A percentile compares a stretch with the other conserved stretches of the same genome.
Conservation (phyloP, 2,329 filamentous ascomycete genomes). For the Alternaria gaisen region DNA sequence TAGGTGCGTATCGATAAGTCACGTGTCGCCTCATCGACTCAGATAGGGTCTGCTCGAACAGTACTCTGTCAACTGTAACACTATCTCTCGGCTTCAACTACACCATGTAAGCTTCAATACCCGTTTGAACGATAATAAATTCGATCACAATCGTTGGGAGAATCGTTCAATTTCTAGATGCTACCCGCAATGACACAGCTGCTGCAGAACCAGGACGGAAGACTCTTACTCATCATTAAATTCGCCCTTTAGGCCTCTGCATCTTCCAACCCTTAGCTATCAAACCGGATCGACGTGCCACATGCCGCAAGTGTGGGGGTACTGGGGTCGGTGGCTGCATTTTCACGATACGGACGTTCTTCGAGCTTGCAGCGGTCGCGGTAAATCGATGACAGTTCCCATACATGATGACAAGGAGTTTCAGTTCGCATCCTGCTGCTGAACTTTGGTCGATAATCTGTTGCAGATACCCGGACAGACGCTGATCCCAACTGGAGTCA, state of each 20-base stretch:
- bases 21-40: background rate
- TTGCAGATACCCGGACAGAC: too few relatives aligned
- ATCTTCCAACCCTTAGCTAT: background rate
- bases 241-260: background rate
- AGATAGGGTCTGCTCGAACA: too few relatives aligned
- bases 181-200: background rate
- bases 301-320: background rate
- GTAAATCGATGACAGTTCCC: background rate
- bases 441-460: background rate
- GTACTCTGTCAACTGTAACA: too few relatives aligned
- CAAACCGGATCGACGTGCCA: background rate
- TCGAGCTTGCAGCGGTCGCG: background rate
- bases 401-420: background rate
- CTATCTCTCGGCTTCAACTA: too few relatives aligned
- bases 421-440: background rate
- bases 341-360: background rate
- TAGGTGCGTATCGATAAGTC: conserved; percentile 22
- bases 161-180: background rate
- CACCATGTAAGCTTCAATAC: background rate
- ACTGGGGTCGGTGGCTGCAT: background rate
- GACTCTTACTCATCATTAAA: too few relatives aligned
- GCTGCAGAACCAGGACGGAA: too few relatives aligned
- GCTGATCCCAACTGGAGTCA: too few relatives aligned
- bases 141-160: too few relatives aligned
- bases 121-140: background rate